Base-by-base conservation (phyloP, 257 asterid genomes). In the Lycium ferocissimum region DNA sequence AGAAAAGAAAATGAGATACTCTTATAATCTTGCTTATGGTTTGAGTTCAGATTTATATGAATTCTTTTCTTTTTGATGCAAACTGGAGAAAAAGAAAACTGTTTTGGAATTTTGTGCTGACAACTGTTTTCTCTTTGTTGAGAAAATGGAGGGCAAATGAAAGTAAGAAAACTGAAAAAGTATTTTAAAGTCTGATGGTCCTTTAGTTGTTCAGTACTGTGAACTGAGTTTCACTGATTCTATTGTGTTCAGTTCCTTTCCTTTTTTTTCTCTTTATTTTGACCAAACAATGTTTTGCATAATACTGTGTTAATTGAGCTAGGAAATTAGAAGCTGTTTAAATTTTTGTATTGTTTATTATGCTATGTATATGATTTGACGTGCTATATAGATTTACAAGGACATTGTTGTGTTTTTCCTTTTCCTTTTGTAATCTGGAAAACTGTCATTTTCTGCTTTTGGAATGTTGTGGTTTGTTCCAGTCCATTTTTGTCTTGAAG, bases 391-490 rank as follows among this genome's bases (percentile, higher is more conserved):
- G 33, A 26, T 89, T 87, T 90, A 85, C 67, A 86, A 84, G 89
- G 89, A 86, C 90, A 84, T 76, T 84, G 90, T 88, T 84, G 85
- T 58, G 83, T 78, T 89, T 83, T 87, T 69, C 63, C 14, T 72
- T 89, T 83, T 86, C 70, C 47, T 54, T 51, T 26, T 78, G 43
- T 84, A 87, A 89, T 89, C 88, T 84, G 91, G 82, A 81, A 40
- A 85, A 78, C 89, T 88, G 87, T 80, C 89, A 65, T 88, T 91
- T 90, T 89, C 88, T 53, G 37, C 61, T 66, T 91, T 92, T 93
- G 97, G 93, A 92, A 80, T 90, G 87, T 92, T 92, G 89, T 92
- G 91, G 90, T 88, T 91, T 88, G 95, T 90, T 53, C 87, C 75
- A 38, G 85, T 89, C 85, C 66, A 84, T 59, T 91, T 26, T 93